These are phyloP conservation scores for Aspergillus campestris DNA, from an alignment of 495 filamentous ascomycete genomes.

Conservation along the genomic window DNA sequence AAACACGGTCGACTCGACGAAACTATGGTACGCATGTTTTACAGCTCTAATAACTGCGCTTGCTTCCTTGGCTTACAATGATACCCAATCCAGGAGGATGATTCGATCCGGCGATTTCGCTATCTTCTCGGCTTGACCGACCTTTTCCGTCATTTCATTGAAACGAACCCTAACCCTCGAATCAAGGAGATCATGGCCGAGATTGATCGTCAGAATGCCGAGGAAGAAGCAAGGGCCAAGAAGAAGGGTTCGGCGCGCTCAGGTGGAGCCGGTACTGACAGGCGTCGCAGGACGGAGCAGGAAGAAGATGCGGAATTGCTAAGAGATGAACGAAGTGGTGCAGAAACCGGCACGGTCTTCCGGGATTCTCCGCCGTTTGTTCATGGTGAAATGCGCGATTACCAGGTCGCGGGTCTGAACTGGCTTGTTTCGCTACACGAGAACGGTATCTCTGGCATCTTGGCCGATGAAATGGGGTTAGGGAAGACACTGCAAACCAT, in stretches of 20 bases:
- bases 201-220: constrained; percentile 85
- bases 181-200: constrained; percentile 87
- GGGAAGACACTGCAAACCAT: constrained; percentile 92
- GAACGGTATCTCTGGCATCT: constrained; percentile 95
- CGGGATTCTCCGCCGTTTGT: constrained; percentile 86
- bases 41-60: neutral
- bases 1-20: constrained; percentile 86
- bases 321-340: constrained; percentile 81
- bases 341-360: constrained; percentile 79
- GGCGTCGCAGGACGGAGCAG: constrained; percentile 84
- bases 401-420: constrained; percentile 89
- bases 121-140: constrained; percentile 95
- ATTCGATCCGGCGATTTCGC: constrained; percentile 88
- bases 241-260: constrained; percentile 68
- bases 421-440: constrained; percentile 98
- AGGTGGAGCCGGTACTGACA: constrained; percentile 74
- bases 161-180: constrained; percentile 85
- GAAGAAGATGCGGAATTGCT: constrained; percentile 96
- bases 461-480: constrained; percentile 96
- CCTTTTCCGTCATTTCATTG: constrained; percentile 98
- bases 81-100: constrained; percentile 65
- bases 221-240: constrained; percentile 56
- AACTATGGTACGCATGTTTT: constrained; percentile 60
- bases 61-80: constrained; percentile 2
- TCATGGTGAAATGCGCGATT: constrained; percentile 85